Evolutionary conservation across 768 basidiomycete genomes (phyloP), one percentile per base, ranked within the genome.

Genomic region (Mycena haematopus): DNA sequence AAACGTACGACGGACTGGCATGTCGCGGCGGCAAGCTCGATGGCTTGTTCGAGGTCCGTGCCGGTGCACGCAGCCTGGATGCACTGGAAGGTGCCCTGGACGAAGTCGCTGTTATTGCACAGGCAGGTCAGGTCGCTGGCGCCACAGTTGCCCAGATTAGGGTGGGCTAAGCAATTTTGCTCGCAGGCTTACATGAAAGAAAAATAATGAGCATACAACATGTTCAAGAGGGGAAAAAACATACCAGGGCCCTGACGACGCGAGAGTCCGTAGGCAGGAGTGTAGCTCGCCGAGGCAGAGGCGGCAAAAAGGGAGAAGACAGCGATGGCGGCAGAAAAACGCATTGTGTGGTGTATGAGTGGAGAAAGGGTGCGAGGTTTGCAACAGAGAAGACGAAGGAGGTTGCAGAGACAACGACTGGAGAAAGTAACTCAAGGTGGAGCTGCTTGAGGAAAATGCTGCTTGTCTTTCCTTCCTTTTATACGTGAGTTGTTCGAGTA

Each of bases 91-190:
- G 80, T 79, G 56, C 71, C 70, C 40, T 59, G 51, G 62, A 89
- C 67, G 69, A 88, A 90, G 1, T 59, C n/a, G 21, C 66, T 0
- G 70, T 75, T 77, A 6, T 75, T 73, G 81, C 89, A 91, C 31
- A 89, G 75, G 68, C 91, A 93, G 27, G 66, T 65, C 69, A 82
- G 76, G 75, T 91, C 85, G n/a, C 73, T 73, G 4, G 72, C 10
- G 15, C 56, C 15, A 76, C 90, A 92, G 60, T 65, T 67, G 45
- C 76, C 83, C 21, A 77, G 65, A 66, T 81, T 70, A 33, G 84
- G 79, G 58, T 63, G 71, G 8, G 73, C 52, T 9, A 89, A 66
- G 74, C 91, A 92, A 19, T 72, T 0, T 0, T 17, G 19, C 3
- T 86, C 81, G 69, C 90, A 91, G 56, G 44, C 89, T 90, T 64